Evolutionary conservation across 306 rosid genomes (phyloP), one percentile per base, ranked within the genome.

Genomic region (Glycine soja): DNA sequence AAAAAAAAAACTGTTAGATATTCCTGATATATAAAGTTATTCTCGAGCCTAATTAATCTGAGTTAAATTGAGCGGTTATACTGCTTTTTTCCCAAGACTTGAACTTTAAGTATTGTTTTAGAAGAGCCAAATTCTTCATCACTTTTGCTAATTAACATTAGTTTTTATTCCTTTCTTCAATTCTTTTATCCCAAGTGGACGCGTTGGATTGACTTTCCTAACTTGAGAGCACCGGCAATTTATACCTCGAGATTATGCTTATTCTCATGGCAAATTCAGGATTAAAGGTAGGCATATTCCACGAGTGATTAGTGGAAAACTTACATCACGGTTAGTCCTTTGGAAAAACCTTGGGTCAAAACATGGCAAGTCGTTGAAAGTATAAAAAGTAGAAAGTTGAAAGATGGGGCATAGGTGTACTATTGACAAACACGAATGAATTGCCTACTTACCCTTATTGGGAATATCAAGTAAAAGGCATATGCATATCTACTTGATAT

Each of bases 271-370:
- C 77, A 72, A 74, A 48, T 80, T 65, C 57, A 38, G 74, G 70
- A 42, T 43, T 14, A 13, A 75, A 79, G 80, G 54, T 50, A 81
- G 81, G 93, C 89, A 91, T 91, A 91, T 86, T 88, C 90, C 75
- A 68, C 12, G 78, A 87, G 78, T 90, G 84, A 75, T 81, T 81
- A 63, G 62, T 84, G 87, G 80, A 82, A 83, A 54, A 43, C 67
- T 75, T 74, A 24, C 56, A 14, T 24, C 54, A 43, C 40, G 19
- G 48, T 52, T 67, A 75, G 69, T 78, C 77, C 80, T 42, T 74
- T 11, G 52, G 54, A 10, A 56, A 61, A 73, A 57, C 70, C 82
- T 82, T 13, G 16, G 74, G 10, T 16, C 34, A 64, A 75, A 36
- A 69, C 46, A 61, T 76, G 4, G 74, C 58, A 61, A 36, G 32